Percentiles rank a stretch among this genome's conserved stretches.
Conservation (phyloP, 2,329 filamentous ascomycete genomes). For the Paecilomyces sp. region DNA sequence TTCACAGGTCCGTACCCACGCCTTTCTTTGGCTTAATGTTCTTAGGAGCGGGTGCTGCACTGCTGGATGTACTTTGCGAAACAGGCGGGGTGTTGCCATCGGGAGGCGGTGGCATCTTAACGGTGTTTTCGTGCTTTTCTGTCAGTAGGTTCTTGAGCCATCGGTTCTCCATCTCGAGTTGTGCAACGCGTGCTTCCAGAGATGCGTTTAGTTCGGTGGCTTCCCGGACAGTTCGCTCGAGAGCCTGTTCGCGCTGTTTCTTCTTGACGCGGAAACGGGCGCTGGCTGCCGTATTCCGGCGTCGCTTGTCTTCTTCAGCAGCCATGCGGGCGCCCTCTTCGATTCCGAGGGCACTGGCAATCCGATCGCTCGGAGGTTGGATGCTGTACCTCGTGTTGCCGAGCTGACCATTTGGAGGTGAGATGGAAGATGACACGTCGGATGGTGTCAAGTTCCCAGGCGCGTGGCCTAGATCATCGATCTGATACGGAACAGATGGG, state of each 20-base stretch:
- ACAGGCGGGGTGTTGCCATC: background rate
- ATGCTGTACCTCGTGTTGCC: constrained; percentile 35
- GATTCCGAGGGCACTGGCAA: constrained; percentile 46
- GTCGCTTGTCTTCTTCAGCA: constrained; percentile 88
- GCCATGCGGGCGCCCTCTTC: constrained; percentile 48
- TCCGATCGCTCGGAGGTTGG: constrained; percentile 28
- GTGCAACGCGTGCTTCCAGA: constrained; percentile 67
- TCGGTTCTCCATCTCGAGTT: constrained; percentile 74
- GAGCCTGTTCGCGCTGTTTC: constrained; percentile 84
- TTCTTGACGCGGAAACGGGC: constrained; percentile 94
- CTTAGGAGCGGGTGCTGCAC: constrained; percentile 1
- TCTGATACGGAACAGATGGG: constrained; percentile 29
- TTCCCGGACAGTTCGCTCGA: constrained; percentile 75
- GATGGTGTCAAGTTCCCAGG: constrained; percentile 32
- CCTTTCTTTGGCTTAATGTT: background rate
- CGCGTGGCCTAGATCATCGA: constrained; percentile 28
- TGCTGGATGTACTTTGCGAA: background rate
- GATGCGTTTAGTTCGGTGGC: constrained; percentile 69
- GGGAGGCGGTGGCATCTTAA: constrained; percentile 3
- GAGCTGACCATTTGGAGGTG: constrained; percentile 32
- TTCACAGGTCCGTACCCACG: background rate
- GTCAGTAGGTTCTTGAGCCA: constrained; percentile 74
- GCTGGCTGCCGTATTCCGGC: constrained; percentile 80
- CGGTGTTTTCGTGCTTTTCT: constrained; percentile 59
- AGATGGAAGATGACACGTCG: constrained; percentile 35